These are phyloP conservation scores for Monosporozyma siamensis DNA, from an alignment of 805 yeast genomes.

Conservation along the genomic window DNA sequence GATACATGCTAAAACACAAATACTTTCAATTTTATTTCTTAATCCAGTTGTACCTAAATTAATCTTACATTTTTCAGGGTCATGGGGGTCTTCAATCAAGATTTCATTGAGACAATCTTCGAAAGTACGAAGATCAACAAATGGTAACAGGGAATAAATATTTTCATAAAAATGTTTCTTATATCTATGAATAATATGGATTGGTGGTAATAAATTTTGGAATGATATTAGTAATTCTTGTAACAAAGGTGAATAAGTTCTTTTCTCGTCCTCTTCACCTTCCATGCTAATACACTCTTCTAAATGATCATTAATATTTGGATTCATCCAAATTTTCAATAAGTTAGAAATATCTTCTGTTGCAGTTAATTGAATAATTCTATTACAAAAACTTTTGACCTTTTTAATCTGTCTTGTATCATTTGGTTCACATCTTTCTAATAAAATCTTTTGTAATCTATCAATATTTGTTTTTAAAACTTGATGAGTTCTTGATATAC, in stretches of 20 bases:
- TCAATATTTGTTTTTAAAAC: conserved; percentile 4
- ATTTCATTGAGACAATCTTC: conserved; percentile 20
- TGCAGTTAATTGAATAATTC: conserved; percentile 15
- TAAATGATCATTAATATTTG: conserved; percentile 10
- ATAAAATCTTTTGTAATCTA: conserved; percentile 16
- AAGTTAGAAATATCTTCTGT: not conserved
- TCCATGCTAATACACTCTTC: conserved; percentile 17
- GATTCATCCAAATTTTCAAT: not conserved
- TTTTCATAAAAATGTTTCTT: conserved; percentile 23
- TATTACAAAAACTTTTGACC: conserved; percentile 18
- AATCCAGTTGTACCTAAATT: conserved; percentile 19
- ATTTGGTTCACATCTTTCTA: conserved; percentile 10
- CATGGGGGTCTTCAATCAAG: conserved; percentile 7
- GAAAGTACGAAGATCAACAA: conserved; percentile 19
- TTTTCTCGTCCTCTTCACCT: too few species aligned
- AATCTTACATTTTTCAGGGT: conserved; percentile 14
- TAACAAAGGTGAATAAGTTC: conserved; percentile 23
- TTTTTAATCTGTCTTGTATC: conserved; percentile 15
- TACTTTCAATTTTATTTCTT: conserved; percentile 21
- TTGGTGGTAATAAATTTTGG: conserved; percentile 22
- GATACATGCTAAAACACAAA: conserved; percentile 19
- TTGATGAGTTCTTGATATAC: conserved; percentile 6
- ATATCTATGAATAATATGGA: conserved; percentile 14
- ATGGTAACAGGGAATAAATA: conserved; percentile 23
- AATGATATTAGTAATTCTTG: conserved; percentile 14